Evolutionary conservation across 75 land plant species (phyloP).

Genomic region (Azolla pinnata): DNA sequence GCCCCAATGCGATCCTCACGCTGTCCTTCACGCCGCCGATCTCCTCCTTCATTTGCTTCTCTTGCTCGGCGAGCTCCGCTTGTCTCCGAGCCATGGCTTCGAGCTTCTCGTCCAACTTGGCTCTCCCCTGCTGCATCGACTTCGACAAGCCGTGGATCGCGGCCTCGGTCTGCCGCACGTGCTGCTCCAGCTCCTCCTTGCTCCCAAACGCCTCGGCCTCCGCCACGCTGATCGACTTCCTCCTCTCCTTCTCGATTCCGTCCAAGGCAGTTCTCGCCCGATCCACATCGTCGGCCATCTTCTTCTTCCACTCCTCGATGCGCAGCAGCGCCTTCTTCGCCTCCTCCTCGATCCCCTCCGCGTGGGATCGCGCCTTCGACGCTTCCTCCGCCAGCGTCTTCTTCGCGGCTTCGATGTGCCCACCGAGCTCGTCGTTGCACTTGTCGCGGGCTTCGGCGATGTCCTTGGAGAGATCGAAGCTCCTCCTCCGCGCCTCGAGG

Average conservation of each 20-base stretch:
- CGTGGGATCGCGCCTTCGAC: neutral
- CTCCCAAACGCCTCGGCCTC: neutral
- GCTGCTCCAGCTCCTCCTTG: neutral
- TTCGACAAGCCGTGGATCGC: neutral
- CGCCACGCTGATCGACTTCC: neutral
- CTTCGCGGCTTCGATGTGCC: neutral
- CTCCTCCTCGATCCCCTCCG: slow-evolving; percentile 17
- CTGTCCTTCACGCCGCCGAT: neutral
- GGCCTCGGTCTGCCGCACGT: neutral
- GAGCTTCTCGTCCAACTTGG: neutral
- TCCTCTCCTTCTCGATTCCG: slow-evolving; percentile 13
- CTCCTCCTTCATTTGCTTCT: neutral
- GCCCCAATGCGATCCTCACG: no score
- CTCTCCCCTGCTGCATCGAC: neutral
- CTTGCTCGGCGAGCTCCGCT: neutral
- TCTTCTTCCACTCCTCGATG: slow-evolving; percentile 16
- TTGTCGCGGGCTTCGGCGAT: neutral
- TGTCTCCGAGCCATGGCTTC: neutral
- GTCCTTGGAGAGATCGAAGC: neutral
- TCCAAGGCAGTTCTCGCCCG: slow-evolving; percentile 13
- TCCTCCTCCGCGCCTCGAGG: slow-evolving; percentile 8
- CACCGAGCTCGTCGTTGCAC: neutral
- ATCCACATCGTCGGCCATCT: slow-evolving; percentile 14
- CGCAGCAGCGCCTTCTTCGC: slow-evolving; percentile 7
- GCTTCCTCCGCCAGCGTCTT: neutral